Percentiles rank a stretch among this genome's conserved stretches.
Evolutionary conservation across 2,329 filamentous ascomycete genomes (phyloP).

Genomic region (Herpomyces periplanetae): DNA sequence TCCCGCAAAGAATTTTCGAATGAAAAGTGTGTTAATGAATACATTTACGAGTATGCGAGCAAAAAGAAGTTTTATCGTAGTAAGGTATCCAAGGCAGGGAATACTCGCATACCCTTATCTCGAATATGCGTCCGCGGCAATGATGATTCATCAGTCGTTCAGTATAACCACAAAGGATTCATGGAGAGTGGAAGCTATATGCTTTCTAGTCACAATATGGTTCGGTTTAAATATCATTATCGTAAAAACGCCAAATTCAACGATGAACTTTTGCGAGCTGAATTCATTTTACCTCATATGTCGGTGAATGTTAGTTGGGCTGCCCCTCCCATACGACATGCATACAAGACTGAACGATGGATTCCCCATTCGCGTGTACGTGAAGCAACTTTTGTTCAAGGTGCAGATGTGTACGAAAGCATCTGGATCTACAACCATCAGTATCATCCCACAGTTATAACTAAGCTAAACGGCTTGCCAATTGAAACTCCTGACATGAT

Average conservation of each 20-base stretch:
- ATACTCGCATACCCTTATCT: constrained; percentile 9
- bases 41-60: constrained; percentile 13
- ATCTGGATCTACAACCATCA: constrained; percentile 9
- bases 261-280: constrained; percentile 15
- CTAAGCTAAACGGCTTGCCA: constrained; percentile 11
- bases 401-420: constrained; percentile 13
- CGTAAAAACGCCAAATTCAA: constrained; percentile 14
- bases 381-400: constrained; percentile 15
- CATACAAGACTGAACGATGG: constrained; percentile 14
- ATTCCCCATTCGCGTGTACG: constrained; percentile 15
- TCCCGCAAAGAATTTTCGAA: constrained; percentile 10
- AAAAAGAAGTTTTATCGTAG: constrained; percentile 6
- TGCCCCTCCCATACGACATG: constrained; percentile 12
- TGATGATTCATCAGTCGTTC: constrained; percentile 10
- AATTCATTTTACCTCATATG: constrained; percentile 14
- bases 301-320: constrained; percentile 15
- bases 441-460: constrained; percentile 8
- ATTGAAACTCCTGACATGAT: constrained; percentile 16
- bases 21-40: constrained; percentile 10
- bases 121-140: constrained; percentile 11
- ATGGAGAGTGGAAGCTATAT: constrained; percentile 14
- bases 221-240: constrained; percentile 15
- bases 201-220: constrained; percentile 12
- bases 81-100: constrained; percentile 4
- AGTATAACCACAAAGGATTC: constrained; percentile 14